Evolutionary conservation across 805 yeast species (phyloP), one percentile per base, ranked within the genome.

Genomic region (Myxozyma melibiosi): DNA sequence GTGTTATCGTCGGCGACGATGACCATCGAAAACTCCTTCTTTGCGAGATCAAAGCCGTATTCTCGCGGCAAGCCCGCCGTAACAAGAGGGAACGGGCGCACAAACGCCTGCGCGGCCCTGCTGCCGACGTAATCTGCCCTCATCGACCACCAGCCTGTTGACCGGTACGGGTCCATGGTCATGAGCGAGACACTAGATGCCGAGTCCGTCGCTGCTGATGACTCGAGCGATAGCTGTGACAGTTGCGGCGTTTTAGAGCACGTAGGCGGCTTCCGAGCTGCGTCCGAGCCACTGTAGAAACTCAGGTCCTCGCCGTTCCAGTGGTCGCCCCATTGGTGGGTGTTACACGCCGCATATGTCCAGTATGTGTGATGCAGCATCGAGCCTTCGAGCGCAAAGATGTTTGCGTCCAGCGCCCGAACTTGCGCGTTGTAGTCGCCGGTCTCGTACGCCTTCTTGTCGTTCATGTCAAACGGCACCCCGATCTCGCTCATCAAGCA

Each of bases 251-350:
- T 24, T 7, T 34, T 18, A 1, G 31, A 41, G 14, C 35, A 14
- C 35, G 14, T 31, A 4, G 44, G 24, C 33, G 13, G 13, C 6
- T 13, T n/a, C 13, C 18, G 55, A 22, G 33, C 28, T 2, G 44
- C 47, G 25, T 62, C 61, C 7, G 61, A 53, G 11, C 13, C 72
- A 1, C 94, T 85, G 86, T 86, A 92, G 55, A 92, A 80, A 0
- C 97, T 88, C 69, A 92, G 85, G 71, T 92, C 98, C 68, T 92
- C 99, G 64, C 90, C 84, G 67, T 92, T 92, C 96, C 97, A 92
- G 25, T 79, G 70, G 71, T 92, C 99, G 0, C 99, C 99, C 85
- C 88, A 84, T 67, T 80, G 74, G 72, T 94, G 96, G 33, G 82
- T 74, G 68, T 91, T 92, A 40, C 76, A 73, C 5, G 85, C 76